These are phyloP conservation scores for Musa beccarii DNA, from an alignment of 176 grass and related monocot genomes.

Conservation along the genomic window DNA sequence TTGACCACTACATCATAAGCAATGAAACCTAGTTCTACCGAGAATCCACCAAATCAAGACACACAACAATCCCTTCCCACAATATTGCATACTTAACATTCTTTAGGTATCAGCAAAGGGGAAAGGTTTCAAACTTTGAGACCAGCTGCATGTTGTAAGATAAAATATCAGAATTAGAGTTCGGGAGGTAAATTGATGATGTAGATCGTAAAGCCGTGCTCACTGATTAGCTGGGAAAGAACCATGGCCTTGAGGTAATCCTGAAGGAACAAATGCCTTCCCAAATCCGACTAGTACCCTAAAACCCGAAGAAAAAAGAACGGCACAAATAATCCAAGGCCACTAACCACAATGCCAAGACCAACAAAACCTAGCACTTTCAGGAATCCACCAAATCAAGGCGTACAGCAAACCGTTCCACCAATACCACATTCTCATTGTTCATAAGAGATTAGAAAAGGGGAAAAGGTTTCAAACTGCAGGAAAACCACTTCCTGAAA, in stretches of 20 bases:
- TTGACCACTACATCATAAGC: neutral
- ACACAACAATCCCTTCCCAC: neutral
- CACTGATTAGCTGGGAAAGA: slow-evolving; percentile 78
- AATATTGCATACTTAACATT: neutral
- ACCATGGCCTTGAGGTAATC: slow-evolving; percentile 84
- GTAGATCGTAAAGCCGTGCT: slow-evolving; percentile 74
- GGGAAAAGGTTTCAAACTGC: neutral
- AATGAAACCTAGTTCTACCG: neutral
- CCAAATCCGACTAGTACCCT: too few relatives aligned
- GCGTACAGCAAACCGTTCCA: neutral
- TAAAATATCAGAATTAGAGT: slow-evolving; percentile 6
- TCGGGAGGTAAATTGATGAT: slow-evolving; percentile 81
- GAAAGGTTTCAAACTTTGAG: neutral
- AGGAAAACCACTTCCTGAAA: neutral
- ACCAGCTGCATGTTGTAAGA: neutral
- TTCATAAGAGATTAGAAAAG: neutral
- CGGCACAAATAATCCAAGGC: too few relatives aligned
- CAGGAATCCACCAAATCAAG: neutral
- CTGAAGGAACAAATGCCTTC: slow-evolving; percentile 15
- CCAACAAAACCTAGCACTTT: neutral
- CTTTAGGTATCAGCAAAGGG: too few relatives aligned
- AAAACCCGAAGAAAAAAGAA: too few relatives aligned
- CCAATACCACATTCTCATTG: neutral
- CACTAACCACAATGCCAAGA: neutral
- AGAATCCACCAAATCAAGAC: neutral